Conservation (phyloP, 208 protist genomes). For the Porcisia hertigi region DNA sequence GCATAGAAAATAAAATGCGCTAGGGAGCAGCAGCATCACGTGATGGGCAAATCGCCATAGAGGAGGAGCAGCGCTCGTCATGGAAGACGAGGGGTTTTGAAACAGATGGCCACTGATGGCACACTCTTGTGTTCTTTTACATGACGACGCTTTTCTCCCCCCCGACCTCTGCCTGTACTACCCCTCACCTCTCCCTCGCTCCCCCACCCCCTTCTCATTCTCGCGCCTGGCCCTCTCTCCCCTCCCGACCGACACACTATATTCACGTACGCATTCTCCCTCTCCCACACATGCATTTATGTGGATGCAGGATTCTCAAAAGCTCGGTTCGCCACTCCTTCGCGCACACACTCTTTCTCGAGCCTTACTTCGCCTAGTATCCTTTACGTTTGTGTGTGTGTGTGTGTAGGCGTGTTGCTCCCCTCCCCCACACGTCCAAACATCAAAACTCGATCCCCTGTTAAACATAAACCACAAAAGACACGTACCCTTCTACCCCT, state of each 20-base stretch:
- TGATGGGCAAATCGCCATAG: no score
- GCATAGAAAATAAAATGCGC: no score
- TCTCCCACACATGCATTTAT: neutral
- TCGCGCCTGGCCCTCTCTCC: neutral
- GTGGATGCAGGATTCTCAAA: neutral
- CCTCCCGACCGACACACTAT: neutral
- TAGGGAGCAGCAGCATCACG: no score
- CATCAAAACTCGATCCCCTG: no score
- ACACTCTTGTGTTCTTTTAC: neutral
- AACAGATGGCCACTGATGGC: neutral
- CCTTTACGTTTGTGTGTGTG: neutral
- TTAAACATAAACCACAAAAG: no score
- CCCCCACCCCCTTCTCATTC: neutral
- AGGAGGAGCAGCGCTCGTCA: no score
- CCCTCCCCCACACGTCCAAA: neutral
- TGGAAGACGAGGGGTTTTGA: neutral
- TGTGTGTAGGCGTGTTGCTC: conserved; percentile 3
- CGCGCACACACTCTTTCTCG: neutral
- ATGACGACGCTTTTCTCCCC: neutral
- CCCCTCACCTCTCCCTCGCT: neutral
- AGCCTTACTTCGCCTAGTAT: neutral
- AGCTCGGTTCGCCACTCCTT: neutral
- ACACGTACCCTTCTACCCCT: no score
- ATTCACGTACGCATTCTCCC: neutral
- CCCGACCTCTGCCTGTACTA: neutral